Percentiles rank a stretch among this genome's conserved stretches.
Conservation (phyloP, 306 rosid genomes). For the Casuarina glauca region DNA sequence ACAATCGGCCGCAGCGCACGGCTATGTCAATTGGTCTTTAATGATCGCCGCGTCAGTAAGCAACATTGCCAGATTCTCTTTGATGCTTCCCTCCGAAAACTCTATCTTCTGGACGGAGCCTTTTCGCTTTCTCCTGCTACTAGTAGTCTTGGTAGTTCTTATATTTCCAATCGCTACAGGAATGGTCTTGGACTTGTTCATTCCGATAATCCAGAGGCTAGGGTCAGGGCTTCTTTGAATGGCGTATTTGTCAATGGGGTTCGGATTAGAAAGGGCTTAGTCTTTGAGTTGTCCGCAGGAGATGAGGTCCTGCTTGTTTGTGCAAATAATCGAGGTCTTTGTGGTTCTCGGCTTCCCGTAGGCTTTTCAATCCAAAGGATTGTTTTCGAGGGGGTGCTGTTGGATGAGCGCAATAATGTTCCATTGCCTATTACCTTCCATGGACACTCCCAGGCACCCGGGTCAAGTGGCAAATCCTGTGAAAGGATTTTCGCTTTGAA, state of each 20-base stretch:
- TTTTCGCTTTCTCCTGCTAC: constrained; percentile 4
- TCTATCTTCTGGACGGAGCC: constrained; percentile 48
- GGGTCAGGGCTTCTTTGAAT: constrained; percentile 45
- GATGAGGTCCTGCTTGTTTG: constrained; percentile 64
- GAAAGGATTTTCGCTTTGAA: constrained; percentile 63
- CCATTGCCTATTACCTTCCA: constrained; percentile 22
- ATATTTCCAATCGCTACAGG: constrained; percentile 41
- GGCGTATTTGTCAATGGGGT: constrained; percentile 67
- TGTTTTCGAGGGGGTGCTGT: constrained; percentile 29
- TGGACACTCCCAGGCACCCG: constrained; percentile 43
- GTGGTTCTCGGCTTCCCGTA: constrained; percentile 35
- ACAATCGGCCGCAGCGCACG: constrained; percentile 53
- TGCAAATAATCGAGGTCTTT: constrained; percentile 23
- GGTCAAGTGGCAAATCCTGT: constrained; percentile 36
- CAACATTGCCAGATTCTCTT: constrained; percentile 63
- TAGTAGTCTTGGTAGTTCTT: background rate
- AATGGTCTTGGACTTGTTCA: constrained; percentile 24
- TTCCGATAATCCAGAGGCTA: background rate
- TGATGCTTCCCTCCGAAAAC: constrained; percentile 49
- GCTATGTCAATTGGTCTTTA: constrained; percentile 46
- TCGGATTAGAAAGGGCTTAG: constrained; percentile 40
- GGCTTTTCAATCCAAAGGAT: constrained; percentile 56
- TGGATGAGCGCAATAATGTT: constrained; percentile 7
- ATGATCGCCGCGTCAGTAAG: constrained; percentile 60
- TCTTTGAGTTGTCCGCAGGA: constrained; percentile 50